phyloP scores from a whole-genome alignment of 805 yeast genomes.

The Wickerhamiella hasegawae region DNA sequence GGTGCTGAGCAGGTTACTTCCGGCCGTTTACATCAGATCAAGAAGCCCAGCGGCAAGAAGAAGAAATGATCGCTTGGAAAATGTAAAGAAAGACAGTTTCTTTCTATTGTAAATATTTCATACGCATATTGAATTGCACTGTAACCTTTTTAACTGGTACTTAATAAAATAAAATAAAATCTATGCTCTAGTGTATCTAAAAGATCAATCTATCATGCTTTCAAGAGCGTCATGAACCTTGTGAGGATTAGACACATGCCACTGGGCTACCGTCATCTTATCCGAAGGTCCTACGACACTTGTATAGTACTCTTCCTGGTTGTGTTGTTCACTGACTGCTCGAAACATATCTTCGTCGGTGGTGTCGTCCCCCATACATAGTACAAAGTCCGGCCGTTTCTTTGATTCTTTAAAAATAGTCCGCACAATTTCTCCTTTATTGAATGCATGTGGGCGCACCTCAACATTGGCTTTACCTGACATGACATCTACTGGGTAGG shows the following conservation, averaged over 20 bases:
- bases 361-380: conserved; percentile 89
- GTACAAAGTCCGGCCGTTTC: conserved; percentile 57
- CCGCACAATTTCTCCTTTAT: conserved; percentile 92
- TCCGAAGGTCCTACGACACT: conserved; percentile 22
- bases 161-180: no score
- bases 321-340: conserved; percentile 50
- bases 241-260: conserved; percentile 14
- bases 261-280: conserved; percentile 24
- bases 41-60: conserved; percentile 10
- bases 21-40: conserved; percentile 12
- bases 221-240: conserved; percentile 12
- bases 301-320: conserved; percentile 16
- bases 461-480: conserved; percentile 93
- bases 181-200: no score
- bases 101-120: background rate
- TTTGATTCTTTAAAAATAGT: conserved; percentile 41
- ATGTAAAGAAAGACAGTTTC: background rate
- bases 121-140: no score
- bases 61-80: conserved; percentile 5
- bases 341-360: conserved; percentile 97
- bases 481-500: conserved; percentile 86
- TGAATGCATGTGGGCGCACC: conserved; percentile 88
- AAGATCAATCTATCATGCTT: conserved; percentile 2
- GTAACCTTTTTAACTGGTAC: no score
- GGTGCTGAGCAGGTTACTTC: conserved; percentile 16